These are phyloP conservation scores for Thalassiosira gravida DNA, from an alignment of 352 stramenopile species.

Conservation along the genomic window DNA sequence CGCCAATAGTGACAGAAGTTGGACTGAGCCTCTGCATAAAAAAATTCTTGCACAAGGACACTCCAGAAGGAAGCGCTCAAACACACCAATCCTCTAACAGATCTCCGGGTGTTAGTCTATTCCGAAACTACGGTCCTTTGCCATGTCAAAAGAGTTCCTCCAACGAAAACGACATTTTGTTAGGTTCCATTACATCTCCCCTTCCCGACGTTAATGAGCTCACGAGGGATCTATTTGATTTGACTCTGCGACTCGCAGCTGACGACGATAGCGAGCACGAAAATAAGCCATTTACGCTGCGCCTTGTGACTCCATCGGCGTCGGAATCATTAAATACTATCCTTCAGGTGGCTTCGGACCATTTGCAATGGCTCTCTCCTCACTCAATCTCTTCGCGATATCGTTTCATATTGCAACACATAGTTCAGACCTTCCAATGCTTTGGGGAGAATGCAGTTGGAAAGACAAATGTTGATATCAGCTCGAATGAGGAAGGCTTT, in stretches of 20 bases:
- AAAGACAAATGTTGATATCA: too few relatives aligned
- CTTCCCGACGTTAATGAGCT: constrained; percentile 50
- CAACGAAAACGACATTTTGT: constrained; percentile 15
- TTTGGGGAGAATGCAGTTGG: too few relatives aligned
- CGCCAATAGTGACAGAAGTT: too few relatives aligned
- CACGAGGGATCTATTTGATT: constrained; percentile 55
- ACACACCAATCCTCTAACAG: too few relatives aligned
- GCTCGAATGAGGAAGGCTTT: too few relatives aligned
- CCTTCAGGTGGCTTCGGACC: constrained; percentile 38
- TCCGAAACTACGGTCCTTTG: constrained; percentile 26
- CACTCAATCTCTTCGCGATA: constrained; percentile 33
- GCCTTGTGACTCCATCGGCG: constrained; percentile 39
- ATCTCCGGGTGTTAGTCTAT: constrained; percentile 20
- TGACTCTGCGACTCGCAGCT: constrained; percentile 45
- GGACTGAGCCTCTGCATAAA: too few relatives aligned
- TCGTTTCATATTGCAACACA: constrained; percentile 39
- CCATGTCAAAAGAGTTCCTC: constrained; percentile 1
- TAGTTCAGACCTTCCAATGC: too few relatives aligned
- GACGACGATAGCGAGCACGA: constrained; percentile 40
- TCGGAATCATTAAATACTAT: constrained; percentile 49
- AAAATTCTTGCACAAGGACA: too few relatives aligned
- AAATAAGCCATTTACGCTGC: constrained; percentile 31
- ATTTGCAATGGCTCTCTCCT: constrained; percentile 50
- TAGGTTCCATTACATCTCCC: constrained; percentile 28
- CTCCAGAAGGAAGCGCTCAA: too few relatives aligned